These are phyloP conservation scores for Pyrenula massariospora DNA, from an alignment of 495 filamentous ascomycete genomes.

Conservation along the genomic window DNA sequence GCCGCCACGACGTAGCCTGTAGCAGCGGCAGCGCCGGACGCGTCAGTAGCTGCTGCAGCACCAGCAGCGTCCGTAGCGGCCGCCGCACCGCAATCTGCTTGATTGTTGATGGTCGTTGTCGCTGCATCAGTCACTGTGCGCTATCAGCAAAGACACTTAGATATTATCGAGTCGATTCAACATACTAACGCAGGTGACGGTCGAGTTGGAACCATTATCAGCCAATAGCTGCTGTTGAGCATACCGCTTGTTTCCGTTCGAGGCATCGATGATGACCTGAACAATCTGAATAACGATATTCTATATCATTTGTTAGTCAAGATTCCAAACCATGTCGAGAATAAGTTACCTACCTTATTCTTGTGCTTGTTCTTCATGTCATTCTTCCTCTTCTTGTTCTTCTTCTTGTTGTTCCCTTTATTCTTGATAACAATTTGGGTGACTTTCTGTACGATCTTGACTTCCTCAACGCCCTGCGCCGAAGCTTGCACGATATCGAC, in stretches of 20 bases:
- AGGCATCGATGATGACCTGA: not conserved
- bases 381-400: slow-evolving; percentile 6
- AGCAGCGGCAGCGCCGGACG: not conserved
- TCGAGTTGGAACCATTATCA: not conserved
- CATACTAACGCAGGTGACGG: not conserved
- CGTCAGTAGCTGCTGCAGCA: not conserved
- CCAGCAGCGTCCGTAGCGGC: not conserved
- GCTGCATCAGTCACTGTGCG: not conserved
- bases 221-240: not conserved
- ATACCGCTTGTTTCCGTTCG: not conserved
- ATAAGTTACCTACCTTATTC: slow-evolving; percentile 1
- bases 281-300: not conserved
- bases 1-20: not conserved
- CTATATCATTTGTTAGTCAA: not conserved
- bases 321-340: not conserved
- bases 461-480: not conserved
- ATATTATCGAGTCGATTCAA: not conserved
- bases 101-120: not conserved
- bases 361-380: slow-evolving; percentile 10
- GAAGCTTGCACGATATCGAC: not conserved
- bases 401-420: not conserved
- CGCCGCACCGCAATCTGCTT: not conserved
- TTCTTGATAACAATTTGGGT: not conserved
- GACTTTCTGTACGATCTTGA: not conserved
- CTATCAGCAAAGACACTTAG: not conserved